Evolutionary conservation across 2,329 filamentous ascomycete genomes (phyloP), one percentile per base, ranked within the genome.

Genomic region (Diaporthe sp.): DNA sequence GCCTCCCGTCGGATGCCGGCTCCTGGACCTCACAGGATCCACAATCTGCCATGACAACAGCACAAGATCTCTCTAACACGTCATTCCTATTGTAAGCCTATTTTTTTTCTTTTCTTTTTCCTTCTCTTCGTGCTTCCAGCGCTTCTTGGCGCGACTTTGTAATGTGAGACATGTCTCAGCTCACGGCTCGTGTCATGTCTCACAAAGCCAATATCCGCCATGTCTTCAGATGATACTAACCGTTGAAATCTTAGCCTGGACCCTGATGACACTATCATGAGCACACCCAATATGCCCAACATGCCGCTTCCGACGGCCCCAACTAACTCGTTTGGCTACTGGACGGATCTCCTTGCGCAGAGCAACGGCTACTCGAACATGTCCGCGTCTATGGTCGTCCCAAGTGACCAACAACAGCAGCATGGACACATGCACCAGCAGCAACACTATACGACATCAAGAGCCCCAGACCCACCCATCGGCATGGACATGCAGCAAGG

Each of bases 321-420:
- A n/a, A 76, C 74, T 8, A 73, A 76, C 47, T 76, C 74, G 2
- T 76, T 76, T 60, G 74, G 74, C 47, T 76, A 76, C 72, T 76
- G 74, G 74, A 74, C 74, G 33, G 74, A 76, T 58, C 72, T 76
- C 1, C 69, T 76, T 13, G 73, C 74, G 25, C 71, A 74, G 3
- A 66, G 69, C 35, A 69, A 74, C 35, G 60, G 66, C 25, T 76
- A 76, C 40, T 57, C 60, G 28, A 71, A 71, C 68, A 74, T 76
- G 68, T 30, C 60, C 9, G 57, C 72, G 10, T 64, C 74, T 12
- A 76, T 76, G 74, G 72, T 73, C 12, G 74, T 71, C 7, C 72
- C 74, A 4, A 35, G 74, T 40, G 74, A 76, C 45, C 74, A 54
- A 40, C 74, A 73, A 17, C 72, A 75, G 22, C 74, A 74, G 13